phyloP scores from a whole-genome alignment of 1,284 basidiomycete genomes.

The Dichomitus squalens region DNA sequence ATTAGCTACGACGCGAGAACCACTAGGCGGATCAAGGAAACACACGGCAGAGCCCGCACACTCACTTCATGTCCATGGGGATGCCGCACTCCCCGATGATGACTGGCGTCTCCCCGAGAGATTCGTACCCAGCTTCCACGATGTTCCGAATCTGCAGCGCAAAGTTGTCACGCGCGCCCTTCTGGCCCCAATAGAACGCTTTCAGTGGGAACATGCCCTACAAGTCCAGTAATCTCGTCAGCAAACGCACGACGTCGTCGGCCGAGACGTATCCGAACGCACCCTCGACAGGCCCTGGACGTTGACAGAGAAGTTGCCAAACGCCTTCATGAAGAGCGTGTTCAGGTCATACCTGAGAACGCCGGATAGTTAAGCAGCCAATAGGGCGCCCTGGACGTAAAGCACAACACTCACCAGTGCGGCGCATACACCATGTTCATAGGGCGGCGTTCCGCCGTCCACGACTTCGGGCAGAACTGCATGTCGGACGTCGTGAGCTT shows the following conservation, averaged over 20 bases:
- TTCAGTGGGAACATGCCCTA: conserved; percentile 85
- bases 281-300: conserved; percentile 88
- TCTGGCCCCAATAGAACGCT: conserved; percentile 86
- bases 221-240: not conserved
- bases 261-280: conserved; percentile 26
- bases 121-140: conserved; percentile 63
- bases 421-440: conserved; percentile 86
- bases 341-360: conserved; percentile 83
- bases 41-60: conserved; percentile 8
- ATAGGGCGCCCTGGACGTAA: not conserved
- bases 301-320: conserved; percentile 84
- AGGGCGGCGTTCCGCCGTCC: conserved; percentile 66
- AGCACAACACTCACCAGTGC: conserved; percentile 69
- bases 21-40: not conserved
- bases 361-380: not conserved
- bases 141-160: conserved; percentile 81
- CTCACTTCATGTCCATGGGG: conserved; percentile 94
- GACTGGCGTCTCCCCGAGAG: conserved; percentile 78
- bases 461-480: conserved; percentile 80
- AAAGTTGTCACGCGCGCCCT: conserved; percentile 81
- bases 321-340: conserved; percentile 79
- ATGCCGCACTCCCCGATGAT: conserved; percentile 91
- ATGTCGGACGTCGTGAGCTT: not conserved
- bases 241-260: not conserved
- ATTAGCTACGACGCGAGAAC: not conserved